These are phyloP conservation scores for Debaryomyces prosopidis DNA, from an alignment of 805 yeast genomes.

Conservation along the genomic window DNA sequence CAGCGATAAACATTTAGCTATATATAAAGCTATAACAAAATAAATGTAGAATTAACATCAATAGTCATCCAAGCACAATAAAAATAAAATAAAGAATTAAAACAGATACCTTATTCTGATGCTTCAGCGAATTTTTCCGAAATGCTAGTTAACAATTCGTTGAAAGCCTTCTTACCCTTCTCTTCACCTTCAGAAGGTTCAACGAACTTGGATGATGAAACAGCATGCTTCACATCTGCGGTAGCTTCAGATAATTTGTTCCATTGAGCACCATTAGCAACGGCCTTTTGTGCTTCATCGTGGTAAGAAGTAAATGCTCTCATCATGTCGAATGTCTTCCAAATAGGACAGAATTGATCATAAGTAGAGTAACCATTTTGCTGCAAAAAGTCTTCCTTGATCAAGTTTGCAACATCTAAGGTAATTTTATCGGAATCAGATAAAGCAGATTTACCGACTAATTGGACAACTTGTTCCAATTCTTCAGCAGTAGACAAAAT, in stretches of 20 bases:
- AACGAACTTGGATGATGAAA: constrained; percentile 91
- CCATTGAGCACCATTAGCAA: constrained; percentile 93
- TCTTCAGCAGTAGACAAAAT: constrained; percentile 96
- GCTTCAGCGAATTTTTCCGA: constrained; percentile 95
- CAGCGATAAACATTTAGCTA: too few relatives aligned
- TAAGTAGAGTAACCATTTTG: constrained; percentile 98
- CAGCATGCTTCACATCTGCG: constrained; percentile 87
- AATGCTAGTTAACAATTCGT: constrained; percentile 68
- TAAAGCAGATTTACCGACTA: constrained; percentile 97
- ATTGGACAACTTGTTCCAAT: constrained; percentile 97
- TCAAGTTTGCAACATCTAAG: constrained; percentile 84
- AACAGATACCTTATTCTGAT: constrained; percentile 58
- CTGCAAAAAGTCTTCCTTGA: constrained; percentile 97
- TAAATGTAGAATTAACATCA: too few relatives aligned
- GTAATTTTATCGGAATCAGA: constrained; percentile 97
- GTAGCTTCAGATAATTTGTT: constrained; percentile 87
- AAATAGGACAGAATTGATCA: constrained; percentile 98
- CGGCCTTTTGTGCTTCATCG: constrained; percentile 97
- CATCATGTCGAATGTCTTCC: constrained; percentile 99
- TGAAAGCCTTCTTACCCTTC: constrained; percentile 75
- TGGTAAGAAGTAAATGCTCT: constrained; percentile 86
- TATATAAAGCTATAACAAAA: too few relatives aligned
- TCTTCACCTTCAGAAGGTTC: constrained; percentile 92
- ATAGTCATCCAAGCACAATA: neutral
- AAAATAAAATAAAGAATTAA: constrained; percentile 5